Evolutionary conservation across 768 basidiomycete genomes (phyloP), one percentile per base, ranked within the genome.

Genomic region (Leucogyrophana mollusca): DNA sequence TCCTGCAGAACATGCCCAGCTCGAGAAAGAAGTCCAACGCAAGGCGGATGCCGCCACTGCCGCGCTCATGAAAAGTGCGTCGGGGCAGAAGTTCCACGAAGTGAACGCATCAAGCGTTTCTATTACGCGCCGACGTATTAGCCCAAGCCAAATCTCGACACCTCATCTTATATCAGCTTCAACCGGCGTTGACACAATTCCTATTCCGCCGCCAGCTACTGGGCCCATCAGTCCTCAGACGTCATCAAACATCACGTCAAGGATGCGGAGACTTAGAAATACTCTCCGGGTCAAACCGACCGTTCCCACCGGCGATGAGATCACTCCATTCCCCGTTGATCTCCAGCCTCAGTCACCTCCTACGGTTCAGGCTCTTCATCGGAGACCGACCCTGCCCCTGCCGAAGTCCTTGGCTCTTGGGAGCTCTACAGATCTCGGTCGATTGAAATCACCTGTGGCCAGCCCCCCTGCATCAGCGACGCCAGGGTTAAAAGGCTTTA

Each of bases 401-500:
- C 20, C 78, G 67, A 21, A 73, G 70, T 43, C 41, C 8, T 56
- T 64, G 4, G 52, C 52, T 6, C 40, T 55, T n/a, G 54, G 61
- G 3, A 64, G 64, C 42, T 54, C 80, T 7, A 74, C 73, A 3
- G 85, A 87, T 40, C 55, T 69, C 14, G 68, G 65, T 18, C 73
- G 79, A 53, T 74, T 77, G 49, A 85, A 81, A 59, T 72, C 78
- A 3, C 65, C 79, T 16, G 62, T 78, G 23, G 65, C 79, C 2
- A 80, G 77, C 49, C 84, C 85, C n/a, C 82, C 85, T 54, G 78
- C 86, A 3, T 81, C 84, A 17, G 78, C 85, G 21, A 74, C 82
- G 16, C 89, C 89, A 25, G 84, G 87, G 17, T 58, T 91, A 20
- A 87, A 81, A 62, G 84, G 88, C 11, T 84, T 92, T 64, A 90